A percentile compares a stretch with the other conserved stretches of the same genome.
Evolutionary conservation across 805 yeast species (phyloP).

Genomic region (Hanseniaspora meyeri): DNA sequence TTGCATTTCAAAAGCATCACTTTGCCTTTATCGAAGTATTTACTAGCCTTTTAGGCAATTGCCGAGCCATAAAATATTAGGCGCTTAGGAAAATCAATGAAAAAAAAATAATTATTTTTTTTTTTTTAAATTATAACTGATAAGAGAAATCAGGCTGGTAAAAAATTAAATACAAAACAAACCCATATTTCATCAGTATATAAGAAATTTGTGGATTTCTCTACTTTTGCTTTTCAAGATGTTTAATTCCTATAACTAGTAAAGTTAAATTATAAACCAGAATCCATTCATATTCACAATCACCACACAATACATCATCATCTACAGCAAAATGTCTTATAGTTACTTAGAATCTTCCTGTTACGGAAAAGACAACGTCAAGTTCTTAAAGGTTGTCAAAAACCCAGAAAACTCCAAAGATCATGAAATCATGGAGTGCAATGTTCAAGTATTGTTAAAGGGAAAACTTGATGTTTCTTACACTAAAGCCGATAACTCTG

Average conservation of each 20-base stretch:
- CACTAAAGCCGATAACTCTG: conserved; percentile 76
- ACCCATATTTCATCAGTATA: not conserved
- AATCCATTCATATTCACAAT: not conserved
- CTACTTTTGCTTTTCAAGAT: too few relatives aligned
- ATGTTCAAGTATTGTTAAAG: conserved; percentile 58
- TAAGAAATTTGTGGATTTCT: too few relatives aligned
- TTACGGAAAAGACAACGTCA: conserved; percentile 89
- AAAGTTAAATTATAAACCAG: not conserved
- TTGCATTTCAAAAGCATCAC: too few relatives aligned
- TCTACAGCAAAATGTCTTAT: conserved; percentile 18
- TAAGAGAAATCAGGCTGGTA: not conserved
- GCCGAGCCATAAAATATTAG: not conserved
- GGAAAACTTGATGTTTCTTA: conserved; percentile 73
- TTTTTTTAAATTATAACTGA: not conserved
- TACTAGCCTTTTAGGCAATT: not conserved
- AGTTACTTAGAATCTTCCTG: conserved; percentile 37
- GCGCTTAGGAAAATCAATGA: not conserved
- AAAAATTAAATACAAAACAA: not conserved
- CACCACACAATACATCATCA: not conserved
- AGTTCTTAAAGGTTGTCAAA: conserved; percentile 77
- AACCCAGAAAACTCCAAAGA: conserved; percentile 57
- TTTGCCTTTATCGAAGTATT: not conserved
- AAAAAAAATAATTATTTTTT: not conserved
- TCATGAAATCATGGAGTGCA: conserved; percentile 79
- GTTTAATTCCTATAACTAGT: too few relatives aligned